Evolutionary conservation across 805 yeast species (phyloP).

Genomic region (Millerago galiae): DNA sequence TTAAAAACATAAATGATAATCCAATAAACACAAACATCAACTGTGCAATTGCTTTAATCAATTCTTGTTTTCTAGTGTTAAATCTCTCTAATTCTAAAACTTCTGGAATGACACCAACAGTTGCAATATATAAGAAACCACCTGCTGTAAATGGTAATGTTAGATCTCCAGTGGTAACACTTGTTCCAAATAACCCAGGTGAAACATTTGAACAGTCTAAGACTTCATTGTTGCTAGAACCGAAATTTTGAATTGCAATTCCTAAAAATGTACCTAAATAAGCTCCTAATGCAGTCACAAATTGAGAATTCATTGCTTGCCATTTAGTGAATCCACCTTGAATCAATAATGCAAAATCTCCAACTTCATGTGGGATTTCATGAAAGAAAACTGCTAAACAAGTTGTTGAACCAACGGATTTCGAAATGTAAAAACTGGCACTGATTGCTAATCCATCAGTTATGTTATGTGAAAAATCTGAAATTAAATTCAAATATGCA

Average conservation of each 20-base stretch:
- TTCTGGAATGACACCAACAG: slow-evolving; percentile 73
- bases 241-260: slow-evolving; percentile 43
- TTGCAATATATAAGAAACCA: slow-evolving; percentile 65
- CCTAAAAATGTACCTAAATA: slow-evolving; percentile 61
- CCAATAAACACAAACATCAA: slow-evolving; percentile 46
- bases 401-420: slow-evolving; percentile 59
- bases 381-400: slow-evolving; percentile 68
- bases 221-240: slow-evolving; percentile 11
- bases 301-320: slow-evolving; percentile 62
- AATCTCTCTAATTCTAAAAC: slow-evolving; percentile 39
- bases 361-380: slow-evolving; percentile 77
- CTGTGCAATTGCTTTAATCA: slow-evolving; percentile 38
- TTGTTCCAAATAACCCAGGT: slow-evolving; percentile 43
- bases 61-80: slow-evolving; percentile 32
- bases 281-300: slow-evolving; percentile 60
- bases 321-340: slow-evolving; percentile 63
- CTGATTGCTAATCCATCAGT: slow-evolving; percentile 76
- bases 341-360: slow-evolving; percentile 68
- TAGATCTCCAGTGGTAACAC: slow-evolving; percentile 42
- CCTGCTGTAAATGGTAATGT: slow-evolving; percentile 73
- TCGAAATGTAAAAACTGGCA: slow-evolving; percentile 58
- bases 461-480: slow-evolving; percentile 68
- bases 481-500: slow-evolving; percentile 59
- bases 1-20: slow-evolving; percentile 46
- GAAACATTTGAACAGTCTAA: slow-evolving; percentile 9